phyloP scores from a whole-genome alignment of 495 filamentous ascomycete genomes.

The Penicillium malachiteum region DNA sequence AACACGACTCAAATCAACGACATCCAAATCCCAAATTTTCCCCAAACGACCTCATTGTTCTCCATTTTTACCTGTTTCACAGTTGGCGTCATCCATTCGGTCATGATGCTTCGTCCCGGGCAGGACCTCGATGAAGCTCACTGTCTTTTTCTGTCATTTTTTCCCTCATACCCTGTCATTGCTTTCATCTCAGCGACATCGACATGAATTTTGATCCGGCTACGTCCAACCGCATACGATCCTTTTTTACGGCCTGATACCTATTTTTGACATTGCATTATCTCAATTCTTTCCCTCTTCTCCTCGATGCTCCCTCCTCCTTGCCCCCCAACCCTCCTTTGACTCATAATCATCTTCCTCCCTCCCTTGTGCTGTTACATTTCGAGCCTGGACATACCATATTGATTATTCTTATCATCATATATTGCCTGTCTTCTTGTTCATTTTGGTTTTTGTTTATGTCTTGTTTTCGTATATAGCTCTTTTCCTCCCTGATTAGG shows the following conservation, averaged over 20 bases:
- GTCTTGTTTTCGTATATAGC: constrained; percentile 5
- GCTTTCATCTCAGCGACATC: constrained; percentile 18
- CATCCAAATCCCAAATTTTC: not conserved
- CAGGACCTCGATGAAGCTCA: constrained; percentile 24
- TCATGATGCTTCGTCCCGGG: constrained; percentile 22
- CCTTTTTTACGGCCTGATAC: constrained; percentile 23
- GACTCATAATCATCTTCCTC: constrained; percentile 3
- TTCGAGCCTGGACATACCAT: constrained; percentile 26
- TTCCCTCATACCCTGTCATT: constrained; percentile 21
- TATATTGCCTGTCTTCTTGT: constrained; percentile 11
- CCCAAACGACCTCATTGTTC: constrained; percentile 10
- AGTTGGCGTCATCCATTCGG: constrained; percentile 11
- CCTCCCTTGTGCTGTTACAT: constrained; percentile 11
- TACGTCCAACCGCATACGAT: constrained; percentile 24
- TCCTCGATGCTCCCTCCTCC: constrained; percentile 6
- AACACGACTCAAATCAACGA: constrained; percentile 34
- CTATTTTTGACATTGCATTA: constrained; percentile 5
- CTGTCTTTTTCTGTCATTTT: constrained; percentile 7
- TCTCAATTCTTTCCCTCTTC: constrained; percentile 3
- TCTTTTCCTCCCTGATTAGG: not conserved
- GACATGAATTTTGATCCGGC: constrained; percentile 20
- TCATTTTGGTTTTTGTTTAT: not conserved
- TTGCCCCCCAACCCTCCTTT: not conserved
- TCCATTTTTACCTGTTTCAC: constrained; percentile 14
- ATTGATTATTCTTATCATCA: constrained; percentile 8